Evolutionary conservation across 1,284 basidiomycete genomes (phyloP).

Genomic region (Fomitopsis palustris): DNA sequence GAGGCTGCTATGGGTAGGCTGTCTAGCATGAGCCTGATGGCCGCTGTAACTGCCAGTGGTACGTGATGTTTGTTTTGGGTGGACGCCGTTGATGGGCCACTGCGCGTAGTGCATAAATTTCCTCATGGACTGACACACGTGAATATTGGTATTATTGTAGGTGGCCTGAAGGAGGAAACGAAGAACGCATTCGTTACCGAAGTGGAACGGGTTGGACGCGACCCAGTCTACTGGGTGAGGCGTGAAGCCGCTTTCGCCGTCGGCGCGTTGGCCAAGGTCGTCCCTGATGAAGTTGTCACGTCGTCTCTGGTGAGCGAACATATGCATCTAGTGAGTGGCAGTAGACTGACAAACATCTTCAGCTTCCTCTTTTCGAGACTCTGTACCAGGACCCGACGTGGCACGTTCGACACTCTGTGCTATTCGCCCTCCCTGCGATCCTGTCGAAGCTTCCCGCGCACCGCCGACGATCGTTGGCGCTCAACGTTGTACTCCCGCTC

Average conservation of each 20-base stretch:
- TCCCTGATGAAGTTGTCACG: conserved; percentile 67
- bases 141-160: conserved; percentile 31
- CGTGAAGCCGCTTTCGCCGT: conserved; percentile 90
- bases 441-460: conserved; percentile 59
- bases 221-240: conserved; percentile 82
- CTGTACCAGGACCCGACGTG: conserved; percentile 72
- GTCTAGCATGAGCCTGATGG: conserved; percentile 92
- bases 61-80: conserved; percentile 23
- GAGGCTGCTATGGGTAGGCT: conserved; percentile 87
- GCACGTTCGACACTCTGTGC: conserved; percentile 88
- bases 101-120: conserved; percentile 1
- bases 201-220: conserved; percentile 75
- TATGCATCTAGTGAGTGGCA: neutral
- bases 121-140: neutral
- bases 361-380: conserved; percentile 79
- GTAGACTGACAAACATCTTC: conserved; percentile 2
- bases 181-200: conserved; percentile 76
- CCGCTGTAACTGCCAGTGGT: conserved; percentile 78
- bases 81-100: conserved; percentile 6
- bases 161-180: conserved; percentile 58
- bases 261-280: conserved; percentile 83
- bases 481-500: conserved; percentile 61
- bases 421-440: conserved; percentile 84
- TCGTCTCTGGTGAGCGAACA: conserved; percentile 54
- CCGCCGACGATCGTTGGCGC: conserved; percentile 58